phyloP scores from a whole-genome alignment of 2,329 filamentous ascomycete species.

The Xylariaceae sp. region DNA sequence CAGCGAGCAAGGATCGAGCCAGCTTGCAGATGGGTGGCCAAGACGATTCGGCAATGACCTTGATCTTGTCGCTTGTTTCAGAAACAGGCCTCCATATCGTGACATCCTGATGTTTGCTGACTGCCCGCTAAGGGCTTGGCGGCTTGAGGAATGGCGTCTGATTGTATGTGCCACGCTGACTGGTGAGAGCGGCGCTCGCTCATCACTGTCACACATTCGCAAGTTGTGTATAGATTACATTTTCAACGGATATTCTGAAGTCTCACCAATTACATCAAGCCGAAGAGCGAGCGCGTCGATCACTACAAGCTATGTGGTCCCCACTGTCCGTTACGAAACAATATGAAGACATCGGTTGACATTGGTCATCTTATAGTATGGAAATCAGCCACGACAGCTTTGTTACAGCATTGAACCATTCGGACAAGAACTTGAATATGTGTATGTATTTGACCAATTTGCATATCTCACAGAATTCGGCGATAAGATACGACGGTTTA shows the following conservation, averaged over 20 bases:
- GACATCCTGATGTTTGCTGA: background rate
- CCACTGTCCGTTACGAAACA: too few relatives aligned
- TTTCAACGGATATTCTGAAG: constrained; percentile 7
- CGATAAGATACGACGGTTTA: too few relatives aligned
- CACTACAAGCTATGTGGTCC: background rate
- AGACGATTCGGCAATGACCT: constrained; percentile 2
- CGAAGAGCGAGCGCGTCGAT: background rate
- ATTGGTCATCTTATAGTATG: too few relatives aligned
- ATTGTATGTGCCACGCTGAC: constrained; percentile 10
- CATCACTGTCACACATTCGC: constrained; percentile 10
- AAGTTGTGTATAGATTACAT: constrained; percentile 5
- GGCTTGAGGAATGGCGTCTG: background rate
- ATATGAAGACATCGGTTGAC: too few relatives aligned
- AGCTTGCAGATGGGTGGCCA: background rate
- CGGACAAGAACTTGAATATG: too few relatives aligned
- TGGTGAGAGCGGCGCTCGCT: constrained; percentile 8
- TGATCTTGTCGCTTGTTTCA: constrained; percentile 5
- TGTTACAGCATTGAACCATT: too few relatives aligned
- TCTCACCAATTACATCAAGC: constrained; percentile 11
- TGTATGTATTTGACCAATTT: too few relatives aligned
- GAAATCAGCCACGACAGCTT: too few relatives aligned
- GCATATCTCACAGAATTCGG: too few relatives aligned
- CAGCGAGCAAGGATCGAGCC: background rate
- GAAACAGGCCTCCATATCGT: constrained; percentile 3
- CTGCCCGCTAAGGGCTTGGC: constrained; percentile 4